Evolutionary conservation across 176 grass and related monocot genomes (phyloP), one percentile per base, ranked within the genome.

Genomic region (Zoysia japonica): DNA sequence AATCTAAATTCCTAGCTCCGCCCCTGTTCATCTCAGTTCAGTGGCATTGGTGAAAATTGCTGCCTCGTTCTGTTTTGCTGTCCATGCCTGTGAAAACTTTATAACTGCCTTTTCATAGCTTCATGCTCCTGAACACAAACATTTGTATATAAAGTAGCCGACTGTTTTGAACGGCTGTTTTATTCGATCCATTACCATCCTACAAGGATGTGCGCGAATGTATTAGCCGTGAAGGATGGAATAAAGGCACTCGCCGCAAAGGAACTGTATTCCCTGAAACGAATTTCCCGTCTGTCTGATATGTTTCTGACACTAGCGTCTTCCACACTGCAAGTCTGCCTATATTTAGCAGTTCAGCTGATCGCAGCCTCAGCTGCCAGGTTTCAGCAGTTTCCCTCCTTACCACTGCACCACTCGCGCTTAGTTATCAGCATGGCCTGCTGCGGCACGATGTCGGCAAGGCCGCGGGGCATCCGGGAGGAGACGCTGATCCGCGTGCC

Each of bases 401-500:
- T 11, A 53, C 10, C 5, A 73, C 72, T 60, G 51, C 61, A 77
- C 35, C 12, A 48, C 49, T 77, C 11, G 9, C 61, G 38, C 19
- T 9, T 1, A 48, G 47, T 0, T 8, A 9, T 11, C 17, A 69
- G 9, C 84, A 97, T 91, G 89, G 89, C 73, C 77, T 91, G 89
- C 80, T 90, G 88, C 43, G 80, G 85, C 10, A 55, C 77, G 61
- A 83, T 81, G 74, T 85, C 73, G 13, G 63, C 81, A 41, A 78
- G 66, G 71, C 67, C 80, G 3, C 80, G 53, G 55, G 73, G 65
- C 61, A 40, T 84, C 83, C 72, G 68, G n/a, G 95, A 98, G 85
- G 90, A 89, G 62, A 85, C 81, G 55, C 53, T 98, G 46, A 50
- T 98, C 60, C 90, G 83, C 61, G 78, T 98, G 45, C 89, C 95